A percentile compares a stretch with the other conserved stretches of the same genome.
Evolutionary conservation across 2,329 filamentous ascomycete genomes (phyloP).

Genomic region (Ambrosiella cleistominuta): DNA sequence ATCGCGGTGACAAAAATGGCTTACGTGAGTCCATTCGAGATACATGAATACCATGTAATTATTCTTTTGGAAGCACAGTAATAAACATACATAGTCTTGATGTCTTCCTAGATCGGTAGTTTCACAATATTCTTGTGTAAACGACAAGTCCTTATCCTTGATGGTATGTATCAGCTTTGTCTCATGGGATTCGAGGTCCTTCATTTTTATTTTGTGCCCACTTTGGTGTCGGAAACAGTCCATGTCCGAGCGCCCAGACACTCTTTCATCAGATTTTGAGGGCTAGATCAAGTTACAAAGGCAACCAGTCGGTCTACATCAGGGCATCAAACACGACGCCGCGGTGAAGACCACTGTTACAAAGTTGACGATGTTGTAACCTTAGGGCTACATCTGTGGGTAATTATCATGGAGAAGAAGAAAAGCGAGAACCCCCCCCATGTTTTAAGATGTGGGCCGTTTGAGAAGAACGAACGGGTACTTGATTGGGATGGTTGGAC

Average conservation of each 20-base stretch:
- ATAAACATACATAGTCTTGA: no score
- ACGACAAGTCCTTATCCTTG: background rate
- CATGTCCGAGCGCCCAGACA: background rate
- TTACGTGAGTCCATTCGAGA: no score
- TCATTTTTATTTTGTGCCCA: background rate
- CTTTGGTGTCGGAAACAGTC: background rate
- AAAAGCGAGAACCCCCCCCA: no score
- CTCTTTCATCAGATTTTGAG: background rate
- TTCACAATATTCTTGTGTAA: background rate
- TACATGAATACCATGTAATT: no score
- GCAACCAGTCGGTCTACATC: background rate
- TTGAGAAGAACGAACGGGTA: background rate
- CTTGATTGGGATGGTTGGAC: background rate
- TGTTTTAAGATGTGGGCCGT: no score
- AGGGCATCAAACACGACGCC: background rate
- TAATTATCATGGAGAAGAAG: background rate
- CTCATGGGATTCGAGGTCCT: constrained; percentile 3
- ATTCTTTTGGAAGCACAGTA: no score
- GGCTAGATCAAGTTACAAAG: background rate
- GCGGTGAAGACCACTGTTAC: background rate
- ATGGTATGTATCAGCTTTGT: constrained; percentile 10
- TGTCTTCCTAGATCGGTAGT: background rate
- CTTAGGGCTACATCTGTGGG: background rate
- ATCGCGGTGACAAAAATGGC: no score
- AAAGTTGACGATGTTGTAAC: constrained; percentile 1